A percentile compares a stretch with the other conserved stretches of the same genome.
Evolutionary conservation across 495 filamentous ascomycete genomes (phyloP).

Genomic region (Penicillium nucicola): DNA sequence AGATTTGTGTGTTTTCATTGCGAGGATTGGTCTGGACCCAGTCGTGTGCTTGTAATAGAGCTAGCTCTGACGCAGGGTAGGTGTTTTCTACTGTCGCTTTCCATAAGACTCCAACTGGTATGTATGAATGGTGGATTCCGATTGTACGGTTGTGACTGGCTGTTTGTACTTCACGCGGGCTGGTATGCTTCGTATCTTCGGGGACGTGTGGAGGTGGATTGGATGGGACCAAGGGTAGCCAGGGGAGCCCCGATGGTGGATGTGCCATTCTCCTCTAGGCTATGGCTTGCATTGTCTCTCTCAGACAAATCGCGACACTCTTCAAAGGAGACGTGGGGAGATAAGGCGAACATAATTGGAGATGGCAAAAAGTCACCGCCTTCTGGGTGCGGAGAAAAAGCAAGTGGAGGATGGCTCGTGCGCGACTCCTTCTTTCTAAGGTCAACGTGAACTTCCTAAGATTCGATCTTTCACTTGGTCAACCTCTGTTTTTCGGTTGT

Average conservation of each 20-base stretch:
- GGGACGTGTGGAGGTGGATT: neutral
- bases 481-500: neutral
- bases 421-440: neutral
- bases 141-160: neutral
- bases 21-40: constrained; percentile 31
- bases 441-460: no score
- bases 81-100: neutral
- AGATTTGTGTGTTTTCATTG: constrained; percentile 49
- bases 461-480: neutral
- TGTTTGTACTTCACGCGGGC: no score
- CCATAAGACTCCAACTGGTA: constrained; percentile 17
- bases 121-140: neutral
- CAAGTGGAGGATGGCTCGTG: neutral
- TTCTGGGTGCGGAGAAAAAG: neutral
- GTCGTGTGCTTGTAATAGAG: constrained; percentile 20
- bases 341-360: neutral
- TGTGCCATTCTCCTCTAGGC: neutral
- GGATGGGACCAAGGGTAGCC: neutral
- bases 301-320: no score
- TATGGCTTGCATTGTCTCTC: neutral
- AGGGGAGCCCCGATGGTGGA: neutral
- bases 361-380: neutral
- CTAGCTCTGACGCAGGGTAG: constrained; percentile 22
- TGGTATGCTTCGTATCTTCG: no score
- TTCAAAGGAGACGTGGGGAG: neutral